Evolutionary conservation across 371 early-diverging fungal species (phyloP).

Genomic region (Batkoa obscura): DNA sequence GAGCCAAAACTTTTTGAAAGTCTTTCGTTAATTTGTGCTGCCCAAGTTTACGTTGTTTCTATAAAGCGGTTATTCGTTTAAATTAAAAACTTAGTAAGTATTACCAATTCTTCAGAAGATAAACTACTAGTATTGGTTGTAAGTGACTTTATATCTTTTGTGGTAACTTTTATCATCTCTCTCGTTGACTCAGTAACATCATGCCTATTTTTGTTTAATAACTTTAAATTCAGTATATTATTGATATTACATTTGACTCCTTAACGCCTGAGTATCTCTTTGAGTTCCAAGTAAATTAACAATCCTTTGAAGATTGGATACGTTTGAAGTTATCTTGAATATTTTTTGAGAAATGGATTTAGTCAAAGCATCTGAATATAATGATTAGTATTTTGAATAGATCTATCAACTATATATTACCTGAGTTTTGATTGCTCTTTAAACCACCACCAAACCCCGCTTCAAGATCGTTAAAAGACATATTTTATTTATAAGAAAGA

Average conservation of each 20-base stretch:
- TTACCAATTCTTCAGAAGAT: not conserved
- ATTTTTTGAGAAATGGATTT: conserved; percentile 47
- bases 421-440: not conserved
- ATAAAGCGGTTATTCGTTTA: conserved; percentile 4
- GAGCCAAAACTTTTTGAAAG: conserved; percentile 69
- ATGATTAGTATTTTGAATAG: not conserved
- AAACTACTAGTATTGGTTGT: conserved; percentile 7
- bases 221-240: not conserved
- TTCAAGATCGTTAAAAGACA: conserved; percentile 36
- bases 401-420: no score
- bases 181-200: conserved; percentile 61
- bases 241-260: conserved; percentile 40
- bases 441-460: conserved; percentile 19
- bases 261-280: conserved; percentile 54
- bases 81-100: not conserved
- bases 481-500: conserved; percentile 1
- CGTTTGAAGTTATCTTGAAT: conserved; percentile 53
- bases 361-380: conserved; percentile 26
- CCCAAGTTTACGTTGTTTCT: conserved; percentile 53
- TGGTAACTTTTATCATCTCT: conserved; percentile 58
- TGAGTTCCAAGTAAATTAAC: conserved; percentile 56
- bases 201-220: conserved; percentile 27
- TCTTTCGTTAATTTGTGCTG: conserved; percentile 76
- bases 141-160: conserved; percentile 46
- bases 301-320: conserved; percentile 58